Evolutionary conservation across 805 yeast species (phyloP).

Genomic region (Ogataea chonburiensis): DNA sequence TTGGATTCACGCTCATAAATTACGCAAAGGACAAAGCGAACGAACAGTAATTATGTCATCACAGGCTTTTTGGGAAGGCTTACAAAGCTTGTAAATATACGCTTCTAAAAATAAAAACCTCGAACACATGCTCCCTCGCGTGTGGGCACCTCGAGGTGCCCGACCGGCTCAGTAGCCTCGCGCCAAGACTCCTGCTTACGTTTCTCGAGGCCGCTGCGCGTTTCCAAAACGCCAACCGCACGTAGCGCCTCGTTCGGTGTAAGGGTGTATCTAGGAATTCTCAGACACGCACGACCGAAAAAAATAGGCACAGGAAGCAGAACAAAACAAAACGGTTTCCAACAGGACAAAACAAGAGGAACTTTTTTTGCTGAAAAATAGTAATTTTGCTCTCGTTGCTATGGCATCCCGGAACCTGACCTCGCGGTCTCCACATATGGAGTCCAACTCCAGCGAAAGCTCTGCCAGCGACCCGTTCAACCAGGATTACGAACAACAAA

Average conservation of each 20-base stretch:
- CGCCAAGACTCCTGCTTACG: no score
- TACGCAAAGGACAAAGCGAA: slow-evolving; percentile 30
- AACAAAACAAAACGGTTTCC: slow-evolving; percentile 9
- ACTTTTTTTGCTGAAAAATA: slow-evolving; percentile 1
- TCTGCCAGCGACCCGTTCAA: slow-evolving; percentile 30
- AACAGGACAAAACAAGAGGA: slow-evolving; percentile 6
- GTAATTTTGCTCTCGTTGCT: neutral
- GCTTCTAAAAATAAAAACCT: slow-evolving; percentile 8
- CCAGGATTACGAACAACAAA: slow-evolving; percentile 33
- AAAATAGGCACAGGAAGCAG: slow-evolving; percentile 14
- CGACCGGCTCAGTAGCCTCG: no score
- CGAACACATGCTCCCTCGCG: no score
- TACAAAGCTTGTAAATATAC: slow-evolving; percentile 7
- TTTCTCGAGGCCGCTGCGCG: neutral
- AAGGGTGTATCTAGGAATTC: slow-evolving; percentile 6
- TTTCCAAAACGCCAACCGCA: no score
- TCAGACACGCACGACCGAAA: slow-evolving; percentile 11
- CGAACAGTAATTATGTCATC: slow-evolving; percentile 4
- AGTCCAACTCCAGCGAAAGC: slow-evolving; percentile 28
- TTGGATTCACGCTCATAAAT: slow-evolving; percentile 35
- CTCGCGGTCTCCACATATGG: slow-evolving; percentile 34
- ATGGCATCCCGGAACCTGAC: slow-evolving; percentile 37
- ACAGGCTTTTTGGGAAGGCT: neutral
- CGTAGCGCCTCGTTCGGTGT: slow-evolving; percentile 9
- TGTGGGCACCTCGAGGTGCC: no score